phyloP scores from a whole-genome alignment of 228 moss, liverwort and hornwort species.

The Sphagnum fallax region DNA sequence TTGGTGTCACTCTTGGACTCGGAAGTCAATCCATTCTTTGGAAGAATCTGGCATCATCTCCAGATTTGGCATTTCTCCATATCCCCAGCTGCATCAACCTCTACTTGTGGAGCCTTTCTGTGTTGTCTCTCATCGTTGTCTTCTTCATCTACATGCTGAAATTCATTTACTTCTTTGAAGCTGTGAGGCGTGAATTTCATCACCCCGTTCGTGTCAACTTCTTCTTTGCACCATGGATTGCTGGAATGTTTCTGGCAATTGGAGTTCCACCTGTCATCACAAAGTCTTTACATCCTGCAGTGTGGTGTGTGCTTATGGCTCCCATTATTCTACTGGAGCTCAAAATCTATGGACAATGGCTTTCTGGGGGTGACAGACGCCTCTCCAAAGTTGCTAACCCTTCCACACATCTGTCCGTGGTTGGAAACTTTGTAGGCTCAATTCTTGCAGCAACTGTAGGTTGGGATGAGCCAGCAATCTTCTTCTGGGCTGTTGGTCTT shows the following conservation, averaged over 20 bases:
- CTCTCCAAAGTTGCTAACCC: constrained; percentile 11
- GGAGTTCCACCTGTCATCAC: constrained; percentile 2
- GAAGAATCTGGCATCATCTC: constrained; percentile 1
- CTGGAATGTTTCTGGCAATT: constrained; percentile 8
- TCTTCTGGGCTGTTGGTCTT: constrained; percentile 12
- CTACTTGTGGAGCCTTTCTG: constrained; percentile 7
- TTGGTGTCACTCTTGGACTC: constrained; percentile 8
- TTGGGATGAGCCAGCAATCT: constrained; percentile 6
- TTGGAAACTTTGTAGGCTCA: constrained; percentile 10
- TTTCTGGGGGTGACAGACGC: constrained; percentile 5
- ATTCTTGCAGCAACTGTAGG: constrained; percentile 3
- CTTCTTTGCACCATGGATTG: constrained; percentile 13
- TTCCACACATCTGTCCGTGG: constrained; percentile 10
- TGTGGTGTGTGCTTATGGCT: constrained; percentile 8
- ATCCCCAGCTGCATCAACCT: constrained; percentile 1
- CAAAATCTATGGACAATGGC: constrained; percentile 9
- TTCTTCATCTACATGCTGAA: constrained; percentile 2
- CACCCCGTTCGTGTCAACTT: constrained; percentile 13
- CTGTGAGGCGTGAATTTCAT: constrained; percentile 8
- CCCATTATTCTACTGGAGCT: constrained; percentile 9
- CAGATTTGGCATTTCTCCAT: background rate
- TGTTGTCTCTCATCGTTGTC: background rate
- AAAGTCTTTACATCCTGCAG: background rate
- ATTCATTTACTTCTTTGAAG: constrained; percentile 5
- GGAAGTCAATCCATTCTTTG: constrained; percentile 11